Conservation (phyloP, 2,329 filamentous ascomycete species). For the Colletotrichum australisinense region DNA sequence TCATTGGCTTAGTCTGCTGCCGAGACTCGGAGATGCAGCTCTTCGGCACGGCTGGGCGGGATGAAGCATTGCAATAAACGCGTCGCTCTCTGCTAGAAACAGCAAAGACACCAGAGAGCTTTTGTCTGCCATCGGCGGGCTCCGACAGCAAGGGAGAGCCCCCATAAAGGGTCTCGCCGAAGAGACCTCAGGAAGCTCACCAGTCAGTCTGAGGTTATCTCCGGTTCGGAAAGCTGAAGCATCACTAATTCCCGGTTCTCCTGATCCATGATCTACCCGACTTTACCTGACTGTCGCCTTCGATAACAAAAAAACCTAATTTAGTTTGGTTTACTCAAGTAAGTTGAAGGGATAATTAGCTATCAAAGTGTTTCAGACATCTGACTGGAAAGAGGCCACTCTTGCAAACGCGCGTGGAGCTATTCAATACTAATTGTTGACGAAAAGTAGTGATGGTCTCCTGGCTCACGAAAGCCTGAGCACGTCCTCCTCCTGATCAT, state of each 20-base stretch:
- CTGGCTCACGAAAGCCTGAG: background rate
- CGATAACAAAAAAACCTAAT: background rate
- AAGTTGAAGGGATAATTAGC: background rate
- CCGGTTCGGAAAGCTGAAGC: background rate
- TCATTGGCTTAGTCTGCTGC: slow-evolving; percentile 22
- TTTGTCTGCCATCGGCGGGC: slow-evolving; percentile 23
- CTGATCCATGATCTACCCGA: background rate
- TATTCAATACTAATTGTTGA: background rate
- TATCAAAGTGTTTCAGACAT: background rate
- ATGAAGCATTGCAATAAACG: background rate
- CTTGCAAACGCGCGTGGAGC: background rate
- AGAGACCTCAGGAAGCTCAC: background rate
- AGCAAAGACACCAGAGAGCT: background rate
- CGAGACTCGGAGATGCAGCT: slow-evolving; percentile 28
- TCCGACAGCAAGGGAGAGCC: slow-evolving; percentile 7
- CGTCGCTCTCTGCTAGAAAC: background rate
- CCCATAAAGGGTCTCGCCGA: slow-evolving; percentile 11
- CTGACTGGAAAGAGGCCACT: background rate
- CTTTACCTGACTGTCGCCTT: background rate
- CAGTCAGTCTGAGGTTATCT: background rate
- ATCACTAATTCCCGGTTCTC: background rate
- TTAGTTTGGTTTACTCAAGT: background rate
- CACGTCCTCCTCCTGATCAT: background rate
- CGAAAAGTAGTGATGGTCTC: background rate
- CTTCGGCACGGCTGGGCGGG: background rate